Percentiles rank a stretch among this genome's conserved stretches.
Evolutionary conservation across 2,329 filamentous ascomycete genomes (phyloP).

Genomic region (Ascosphaera pollenicola): DNA sequence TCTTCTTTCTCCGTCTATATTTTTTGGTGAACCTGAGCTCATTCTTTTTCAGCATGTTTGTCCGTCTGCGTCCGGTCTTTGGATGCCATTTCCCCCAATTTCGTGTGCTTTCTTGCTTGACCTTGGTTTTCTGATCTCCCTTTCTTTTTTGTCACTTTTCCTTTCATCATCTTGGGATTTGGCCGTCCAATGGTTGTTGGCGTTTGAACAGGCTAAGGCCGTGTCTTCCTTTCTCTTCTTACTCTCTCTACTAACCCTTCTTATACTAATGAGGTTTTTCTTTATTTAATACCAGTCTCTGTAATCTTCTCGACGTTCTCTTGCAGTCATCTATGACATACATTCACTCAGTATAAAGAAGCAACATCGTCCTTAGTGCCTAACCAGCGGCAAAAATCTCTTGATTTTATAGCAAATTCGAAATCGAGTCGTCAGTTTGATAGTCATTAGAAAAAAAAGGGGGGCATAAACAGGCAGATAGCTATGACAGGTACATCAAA

Average conservation of each 20-base stretch:
- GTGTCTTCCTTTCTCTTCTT: neutral
- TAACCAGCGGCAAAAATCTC: too few relatives aligned
- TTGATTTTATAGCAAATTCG: too few relatives aligned
- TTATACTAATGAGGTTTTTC: too few relatives aligned
- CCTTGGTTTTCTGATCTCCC: neutral
- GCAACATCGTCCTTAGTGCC: too few relatives aligned
- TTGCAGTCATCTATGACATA: too few relatives aligned
- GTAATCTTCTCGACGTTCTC: too few relatives aligned
- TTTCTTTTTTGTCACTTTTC: constrained; percentile 1
- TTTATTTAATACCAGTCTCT: too few relatives aligned
- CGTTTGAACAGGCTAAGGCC: neutral
- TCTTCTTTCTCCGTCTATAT: neutral
- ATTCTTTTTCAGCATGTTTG: neutral
- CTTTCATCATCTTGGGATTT: too few relatives aligned
- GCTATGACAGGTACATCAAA: neutral
- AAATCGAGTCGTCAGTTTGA: too few relatives aligned
- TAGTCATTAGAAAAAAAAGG: neutral
- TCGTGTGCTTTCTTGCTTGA: constrained; percentile 1
- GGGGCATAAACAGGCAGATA: neutral
- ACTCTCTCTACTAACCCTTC: too few relatives aligned
- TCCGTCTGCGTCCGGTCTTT: neutral
- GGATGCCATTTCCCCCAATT: neutral
- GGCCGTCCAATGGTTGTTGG: too few relatives aligned
- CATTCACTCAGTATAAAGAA: too few relatives aligned
- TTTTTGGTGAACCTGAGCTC: neutral